Evolutionary conservation across 306 rosid genomes (phyloP).

Genomic region (Castanea sativa): DNA sequence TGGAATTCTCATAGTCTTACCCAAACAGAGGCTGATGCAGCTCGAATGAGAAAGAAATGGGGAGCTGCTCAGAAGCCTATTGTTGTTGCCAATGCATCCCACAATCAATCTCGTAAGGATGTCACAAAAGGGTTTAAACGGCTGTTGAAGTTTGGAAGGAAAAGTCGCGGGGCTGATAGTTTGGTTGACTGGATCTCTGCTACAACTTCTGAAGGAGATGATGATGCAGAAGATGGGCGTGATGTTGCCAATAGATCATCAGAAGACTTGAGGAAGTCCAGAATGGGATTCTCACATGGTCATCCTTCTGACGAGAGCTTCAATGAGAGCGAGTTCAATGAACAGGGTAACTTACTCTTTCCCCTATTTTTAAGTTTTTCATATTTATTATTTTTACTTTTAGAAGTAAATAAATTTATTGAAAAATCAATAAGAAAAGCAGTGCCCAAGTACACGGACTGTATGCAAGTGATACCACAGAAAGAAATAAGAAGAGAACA

Average conservation of each 20-base stretch:
- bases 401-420: too few species aligned
- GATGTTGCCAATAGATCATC: conserved; percentile 83
- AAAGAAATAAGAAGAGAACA: too few species aligned
- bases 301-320: conserved; percentile 79
- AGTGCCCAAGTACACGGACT: too few species aligned
- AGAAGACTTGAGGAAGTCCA: conserved; percentile 91
- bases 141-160: conserved; percentile 88
- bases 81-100: conserved; percentile 70
- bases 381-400: not conserved
- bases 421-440: too few species aligned
- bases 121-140: conserved; percentile 91
- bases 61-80: conserved; percentile 93
- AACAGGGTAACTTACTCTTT: conserved; percentile 63
- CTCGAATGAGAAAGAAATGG: conserved; percentile 99
- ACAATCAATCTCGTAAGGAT: conserved; percentile 88
- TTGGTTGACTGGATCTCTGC: conserved; percentile 92
- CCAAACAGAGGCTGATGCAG: conserved; percentile 79
- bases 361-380: conserved; percentile 12
- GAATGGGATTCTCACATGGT: conserved; percentile 93
- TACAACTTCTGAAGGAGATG: conserved; percentile 99
- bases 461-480: too few species aligned
- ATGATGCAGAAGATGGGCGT: conserved; percentile 90
- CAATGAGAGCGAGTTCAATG: conserved; percentile 78
- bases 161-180: conserved; percentile 86
- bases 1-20: conserved; percentile 86